phyloP scores from a whole-genome alignment of 2,329 filamentous ascomycete species.

The Diaporthe australafricana region DNA sequence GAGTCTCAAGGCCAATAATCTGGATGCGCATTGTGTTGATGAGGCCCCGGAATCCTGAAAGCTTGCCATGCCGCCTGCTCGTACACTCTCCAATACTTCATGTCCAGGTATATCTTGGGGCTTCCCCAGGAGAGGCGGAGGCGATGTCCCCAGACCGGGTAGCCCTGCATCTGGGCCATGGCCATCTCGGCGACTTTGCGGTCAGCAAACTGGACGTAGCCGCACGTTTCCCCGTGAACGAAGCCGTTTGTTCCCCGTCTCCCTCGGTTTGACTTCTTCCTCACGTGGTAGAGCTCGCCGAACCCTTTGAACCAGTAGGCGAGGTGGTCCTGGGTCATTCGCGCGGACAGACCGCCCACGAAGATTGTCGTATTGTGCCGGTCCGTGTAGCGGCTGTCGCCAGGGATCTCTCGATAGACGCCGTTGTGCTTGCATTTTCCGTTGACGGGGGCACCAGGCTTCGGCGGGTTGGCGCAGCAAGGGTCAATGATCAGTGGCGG shows the following conservation, averaged over 20 bases:
- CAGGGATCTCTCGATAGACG: too few species aligned
- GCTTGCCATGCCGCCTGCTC: not conserved
- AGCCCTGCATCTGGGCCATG: constrained; percentile 1
- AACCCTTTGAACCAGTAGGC: not conserved
- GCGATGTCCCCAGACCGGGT: not conserved
- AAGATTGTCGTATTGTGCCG: not conserved
- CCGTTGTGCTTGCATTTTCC: not conserved
- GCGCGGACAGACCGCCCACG: not conserved
- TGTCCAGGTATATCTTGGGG: not conserved
- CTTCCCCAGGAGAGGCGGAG: not conserved
- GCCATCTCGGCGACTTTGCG: not conserved
- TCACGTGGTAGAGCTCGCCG: constrained; percentile 2
- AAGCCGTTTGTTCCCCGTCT: not conserved
- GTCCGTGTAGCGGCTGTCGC: not conserved
- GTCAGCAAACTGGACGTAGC: not conserved
- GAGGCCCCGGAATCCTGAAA: too few species aligned
- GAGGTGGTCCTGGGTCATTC: not conserved
- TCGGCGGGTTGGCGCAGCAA: not conserved
- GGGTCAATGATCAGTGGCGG: not conserved
- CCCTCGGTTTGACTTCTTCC: not conserved
- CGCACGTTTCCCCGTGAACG: too few species aligned
- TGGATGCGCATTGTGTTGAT: not conserved
- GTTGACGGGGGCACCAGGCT: too few species aligned
- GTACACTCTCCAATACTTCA: not conserved
- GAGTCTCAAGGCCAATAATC: not conserved